Evolutionary conservation across 129 eudicot genomes (phyloP), one percentile per base, ranked within the genome.

Genomic region (Centaurea solstitialis): DNA sequence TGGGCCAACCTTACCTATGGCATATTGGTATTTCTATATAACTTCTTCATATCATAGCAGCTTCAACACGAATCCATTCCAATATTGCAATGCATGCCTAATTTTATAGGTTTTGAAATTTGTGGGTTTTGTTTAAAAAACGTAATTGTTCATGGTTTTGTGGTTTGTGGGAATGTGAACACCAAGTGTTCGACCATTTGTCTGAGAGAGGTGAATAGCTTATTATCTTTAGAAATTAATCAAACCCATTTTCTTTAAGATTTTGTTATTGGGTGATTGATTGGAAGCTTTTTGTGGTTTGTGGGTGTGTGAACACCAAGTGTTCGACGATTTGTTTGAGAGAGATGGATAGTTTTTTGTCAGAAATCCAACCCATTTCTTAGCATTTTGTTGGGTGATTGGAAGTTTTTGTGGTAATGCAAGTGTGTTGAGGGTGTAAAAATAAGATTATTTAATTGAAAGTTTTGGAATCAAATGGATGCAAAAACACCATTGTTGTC

Each of bases 401-500:
- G 23, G 24, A 75, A 12, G 57, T 5, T 82, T 72, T 57, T 39
- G 37, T 39, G 73, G 74, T 39, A 59, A 70, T 70, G 86, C 53
- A 30, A 41, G 39, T 81, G 39, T 81, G 76, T 33, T 81, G 41
- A 45, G 70, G 18, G 85, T 67, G 85, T 47, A 66, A 30, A 81
- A 53, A 33, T 39, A 18, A 71, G 73, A 77, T 62, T 13, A 69
- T 77, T 72, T 77, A 45, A 78, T 18, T 65, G 13, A 10, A 40
- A 21, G 8, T 1, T 6, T 30, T 37, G 0, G 66, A 13, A 12
- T 73, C 23, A 70, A 79, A 88, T 91, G 96, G 96, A 89, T 76
- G 83, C 80, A 69, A 79, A 81, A 81, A 81, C 90, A 39, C 91
- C 93, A 72, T 87, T 91, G 83, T 79, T 89, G 86, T 38, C 83